Conservation (phyloP, 768 basidiomycete genomes). For the Tricholoma sp. region DNA sequence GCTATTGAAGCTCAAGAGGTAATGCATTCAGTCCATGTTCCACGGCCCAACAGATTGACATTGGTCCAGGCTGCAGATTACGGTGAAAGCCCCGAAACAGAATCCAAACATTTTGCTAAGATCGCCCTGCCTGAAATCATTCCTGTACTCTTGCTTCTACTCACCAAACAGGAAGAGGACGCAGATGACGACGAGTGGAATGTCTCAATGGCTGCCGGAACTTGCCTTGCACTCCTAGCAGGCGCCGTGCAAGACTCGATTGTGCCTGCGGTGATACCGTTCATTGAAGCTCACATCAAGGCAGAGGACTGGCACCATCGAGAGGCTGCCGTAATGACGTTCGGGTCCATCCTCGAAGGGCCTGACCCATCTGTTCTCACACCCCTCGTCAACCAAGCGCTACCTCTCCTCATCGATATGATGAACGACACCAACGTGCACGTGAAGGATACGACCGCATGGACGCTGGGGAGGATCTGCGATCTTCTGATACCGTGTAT, state of each 20-base stretch:
- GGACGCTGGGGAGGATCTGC: slow-evolving; percentile 95
- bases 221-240: slow-evolving; percentile 84
- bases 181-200: slow-evolving; percentile 99
- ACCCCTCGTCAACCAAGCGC: slow-evolving; percentile 89
- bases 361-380: slow-evolving; percentile 85
- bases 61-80: slow-evolving; percentile 74
- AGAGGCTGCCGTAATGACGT: slow-evolving; percentile 98
- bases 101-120: slow-evolving; percentile 90
- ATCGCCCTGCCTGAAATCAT: slow-evolving; percentile 92
- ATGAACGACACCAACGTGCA: slow-evolving; percentile 82
- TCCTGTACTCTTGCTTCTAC: slow-evolving; percentile 83
- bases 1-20: slow-evolving; percentile 91
- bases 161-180: slow-evolving; percentile 93
- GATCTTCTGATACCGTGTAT: slow-evolving; percentile 83
- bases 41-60: slow-evolving; percentile 3
- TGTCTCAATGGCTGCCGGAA: slow-evolving; percentile 93
- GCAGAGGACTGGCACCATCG: slow-evolving; percentile 90
- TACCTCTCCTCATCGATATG: slow-evolving; percentile 93
- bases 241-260: slow-evolving; percentile 88
- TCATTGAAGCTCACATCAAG: slow-evolving; percentile 96
- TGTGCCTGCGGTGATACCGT: slow-evolving; percentile 91
- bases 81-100: slow-evolving; percentile 78
- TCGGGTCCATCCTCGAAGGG: slow-evolving; percentile 95
- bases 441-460: slow-evolving; percentile 96
- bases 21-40: slow-evolving; percentile 12